Evolutionary conservation across 805 yeast species (phyloP), one percentile per base, ranked within the genome.

Genomic region (Starmerella bombi): DNA sequence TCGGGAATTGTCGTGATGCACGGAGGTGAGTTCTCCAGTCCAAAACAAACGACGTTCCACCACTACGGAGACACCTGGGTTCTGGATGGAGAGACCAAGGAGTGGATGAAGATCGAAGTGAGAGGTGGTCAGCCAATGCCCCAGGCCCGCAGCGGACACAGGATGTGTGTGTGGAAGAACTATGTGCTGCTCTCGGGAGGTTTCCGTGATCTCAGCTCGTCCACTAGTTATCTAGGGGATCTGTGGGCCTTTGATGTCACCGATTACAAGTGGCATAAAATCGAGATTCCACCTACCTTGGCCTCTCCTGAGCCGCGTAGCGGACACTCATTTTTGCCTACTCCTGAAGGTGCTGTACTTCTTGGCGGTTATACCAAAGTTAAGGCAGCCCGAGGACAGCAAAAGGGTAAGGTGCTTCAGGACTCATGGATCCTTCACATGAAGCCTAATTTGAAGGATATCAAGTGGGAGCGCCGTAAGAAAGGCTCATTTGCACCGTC

Each of bases 31-130:
- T 88, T 91, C 53, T 82, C 95, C 1, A 81, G 94, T 14, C 97
- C 97, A 3, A 88, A 88, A 53, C 98, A 88, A 59, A 75, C 83
- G 37, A 84, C 95, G 0, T 88, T 88, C 60, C 91, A 91, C 59
- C 98, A 88, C 60, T 88, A 83, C 58, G 88, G 94, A 15, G 98
- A 88, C 56, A 80, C 95, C 3, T 88, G 98, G 98, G 69, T 88
- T 35, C 64, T 88, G 44, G 97, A 91, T 54, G 72, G 86, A 1
- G 74, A 70, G 25, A 67, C 79, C 15, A 84, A 81, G 53, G 94
- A 85, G 60, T 88, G 97, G 97, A 68, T 80, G 18, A 85, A 86
- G 54, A 64, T 85, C 4, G 97, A 88, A 41, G 63, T 65, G 30
- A 79, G 80, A 49, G 71, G 69, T 40, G 50, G 55, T 9, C 16